These are phyloP conservation scores for Schizochytrium sp. DNA, from an alignment of 108 stramenopile species.

Conservation along the genomic window DNA sequence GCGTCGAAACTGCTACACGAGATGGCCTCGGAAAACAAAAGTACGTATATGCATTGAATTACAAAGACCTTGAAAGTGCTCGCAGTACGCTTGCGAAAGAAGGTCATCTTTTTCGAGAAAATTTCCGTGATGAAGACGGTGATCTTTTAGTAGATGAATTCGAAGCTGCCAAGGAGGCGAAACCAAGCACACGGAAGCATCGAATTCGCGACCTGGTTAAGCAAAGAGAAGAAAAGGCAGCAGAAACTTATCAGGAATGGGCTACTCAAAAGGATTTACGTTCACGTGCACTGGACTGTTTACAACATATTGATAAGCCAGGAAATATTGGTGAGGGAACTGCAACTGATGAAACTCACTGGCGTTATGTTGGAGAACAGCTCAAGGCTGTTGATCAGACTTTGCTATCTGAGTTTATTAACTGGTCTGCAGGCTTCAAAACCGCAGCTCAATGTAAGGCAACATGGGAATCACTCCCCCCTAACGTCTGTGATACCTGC, in stretches of 20 bases:
- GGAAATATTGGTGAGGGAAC: not conserved
- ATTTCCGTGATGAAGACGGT: conserved; percentile 32
- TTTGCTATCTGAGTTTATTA: not conserved
- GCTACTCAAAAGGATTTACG: conserved; percentile 13
- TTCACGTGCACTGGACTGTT: conserved; percentile 26
- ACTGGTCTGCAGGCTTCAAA: conserved; percentile 25
- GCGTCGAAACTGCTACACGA: not conserved
- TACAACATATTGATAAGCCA: conserved; percentile 32
- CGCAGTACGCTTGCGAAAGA: not conserved
- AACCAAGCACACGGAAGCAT: not conserved
- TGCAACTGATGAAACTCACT: conserved; percentile 28
- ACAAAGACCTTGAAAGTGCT: conserved; percentile 44
- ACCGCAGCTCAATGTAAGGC: conserved; percentile 13
- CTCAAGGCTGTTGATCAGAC: conserved; percentile 35
- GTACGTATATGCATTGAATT: conserved; percentile 25
- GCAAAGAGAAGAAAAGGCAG: conserved; percentile 20
- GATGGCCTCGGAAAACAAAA: not conserved
- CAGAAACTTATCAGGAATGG: conserved; percentile 48
- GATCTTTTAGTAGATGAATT: not conserved
- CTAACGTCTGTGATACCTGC: conserved; percentile 39
- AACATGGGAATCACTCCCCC: conserved; percentile 37
- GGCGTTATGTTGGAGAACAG: conserved; percentile 50
- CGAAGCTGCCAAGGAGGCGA: not conserved
- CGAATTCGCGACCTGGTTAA: conserved; percentile 6
- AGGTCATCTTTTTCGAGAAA: not conserved